Percentiles rank a stretch among this genome's conserved stretches.
Evolutionary conservation across 192 early-diverging fungal species (phyloP).

Genomic region (Jimgerdemannia lactiflua): DNA sequence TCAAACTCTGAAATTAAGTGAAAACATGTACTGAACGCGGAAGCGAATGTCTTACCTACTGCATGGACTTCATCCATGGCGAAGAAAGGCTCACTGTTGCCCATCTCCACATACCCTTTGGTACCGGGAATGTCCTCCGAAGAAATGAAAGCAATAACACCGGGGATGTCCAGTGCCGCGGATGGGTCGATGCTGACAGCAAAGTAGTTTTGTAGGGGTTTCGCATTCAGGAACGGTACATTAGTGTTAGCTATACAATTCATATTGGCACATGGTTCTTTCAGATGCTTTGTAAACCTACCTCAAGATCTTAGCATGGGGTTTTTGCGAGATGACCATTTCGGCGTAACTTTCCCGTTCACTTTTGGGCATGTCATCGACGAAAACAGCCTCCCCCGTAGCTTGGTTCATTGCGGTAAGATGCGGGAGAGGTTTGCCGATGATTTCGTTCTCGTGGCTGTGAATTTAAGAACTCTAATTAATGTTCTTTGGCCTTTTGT

Average conservation of each 20-base stretch:
- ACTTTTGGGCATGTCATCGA: slow-evolving; percentile 78
- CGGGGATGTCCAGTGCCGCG: slow-evolving; percentile 55
- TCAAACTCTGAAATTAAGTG: not conserved
- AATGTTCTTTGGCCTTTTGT: not conserved
- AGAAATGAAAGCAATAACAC: slow-evolving; percentile 65
- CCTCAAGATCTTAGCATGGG: slow-evolving; percentile 64
- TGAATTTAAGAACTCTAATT: not conserved
- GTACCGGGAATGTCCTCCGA: slow-evolving; percentile 67
- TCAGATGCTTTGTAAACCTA: not conserved
- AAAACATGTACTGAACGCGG: not conserved
- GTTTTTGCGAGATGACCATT: slow-evolving; percentile 61
- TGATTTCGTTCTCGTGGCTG: slow-evolving; percentile 27
- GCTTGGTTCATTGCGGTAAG: slow-evolving; percentile 77
- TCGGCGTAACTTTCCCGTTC: slow-evolving; percentile 67
- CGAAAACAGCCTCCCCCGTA: slow-evolving; percentile 80
- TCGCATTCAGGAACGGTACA: too few relatives aligned
- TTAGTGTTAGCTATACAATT: too few relatives aligned
- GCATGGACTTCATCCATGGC: slow-evolving; percentile 47
- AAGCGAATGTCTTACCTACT: slow-evolving; percentile 24
- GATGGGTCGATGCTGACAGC: slow-evolving; percentile 50
- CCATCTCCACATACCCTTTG: slow-evolving; percentile 72
- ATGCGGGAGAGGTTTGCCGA: slow-evolving; percentile 72
- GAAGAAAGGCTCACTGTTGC: not conserved
- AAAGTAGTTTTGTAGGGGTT: not conserved
- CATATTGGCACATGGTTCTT: too few relatives aligned